Percentiles rank a stretch among this genome's conserved stretches.
These are phyloP conservation scores for Lolium perenne DNA, from an alignment of 176 grass and related monocot genomes.

Conservation along the genomic window DNA sequence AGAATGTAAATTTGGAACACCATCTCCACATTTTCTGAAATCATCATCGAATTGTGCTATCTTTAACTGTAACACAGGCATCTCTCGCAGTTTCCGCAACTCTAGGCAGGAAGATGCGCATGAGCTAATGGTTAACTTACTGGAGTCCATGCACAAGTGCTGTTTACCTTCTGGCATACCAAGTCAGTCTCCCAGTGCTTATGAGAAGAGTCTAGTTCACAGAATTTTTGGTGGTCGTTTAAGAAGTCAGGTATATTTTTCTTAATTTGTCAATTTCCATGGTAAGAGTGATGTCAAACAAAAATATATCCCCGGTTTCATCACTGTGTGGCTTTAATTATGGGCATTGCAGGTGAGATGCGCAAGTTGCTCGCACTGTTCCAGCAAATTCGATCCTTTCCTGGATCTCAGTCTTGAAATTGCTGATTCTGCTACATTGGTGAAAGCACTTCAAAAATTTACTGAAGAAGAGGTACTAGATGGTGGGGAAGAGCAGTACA, in stretches of 20 bases:
- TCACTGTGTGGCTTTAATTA: neutral
- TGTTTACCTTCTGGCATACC: constrained; percentile 82
- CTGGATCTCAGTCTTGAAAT: constrained; percentile 93
- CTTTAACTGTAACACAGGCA: constrained; percentile 52
- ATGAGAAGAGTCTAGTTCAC: constrained; percentile 83
- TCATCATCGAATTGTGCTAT: constrained; percentile 3
- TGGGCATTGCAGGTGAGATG: constrained; percentile 72
- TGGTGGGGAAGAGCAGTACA: constrained; percentile 74
- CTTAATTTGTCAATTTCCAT: constrained; percentile 15
- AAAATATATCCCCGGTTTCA: neutral
- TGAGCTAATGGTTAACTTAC: constrained; percentile 86
- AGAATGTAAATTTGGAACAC: neutral
- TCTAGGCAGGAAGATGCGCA: constrained; percentile 90
- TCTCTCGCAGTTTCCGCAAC: constrained; percentile 77
- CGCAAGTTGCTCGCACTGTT: constrained; percentile 68
- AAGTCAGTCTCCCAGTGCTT: constrained; percentile 71
- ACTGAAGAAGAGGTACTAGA: constrained; percentile 74
- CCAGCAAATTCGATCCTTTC: constrained; percentile 77
- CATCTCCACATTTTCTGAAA: constrained; percentile 10
- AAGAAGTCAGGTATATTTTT: constrained; percentile 67
- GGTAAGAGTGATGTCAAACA: neutral
- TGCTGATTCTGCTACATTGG: constrained; percentile 62
- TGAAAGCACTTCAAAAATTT: constrained; percentile 70
- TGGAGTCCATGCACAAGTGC: constrained; percentile 87
- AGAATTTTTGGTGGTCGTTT: constrained; percentile 86